Conservation (phyloP, 768 basidiomycete genomes). For the Xerocomus spinulosus region DNA sequence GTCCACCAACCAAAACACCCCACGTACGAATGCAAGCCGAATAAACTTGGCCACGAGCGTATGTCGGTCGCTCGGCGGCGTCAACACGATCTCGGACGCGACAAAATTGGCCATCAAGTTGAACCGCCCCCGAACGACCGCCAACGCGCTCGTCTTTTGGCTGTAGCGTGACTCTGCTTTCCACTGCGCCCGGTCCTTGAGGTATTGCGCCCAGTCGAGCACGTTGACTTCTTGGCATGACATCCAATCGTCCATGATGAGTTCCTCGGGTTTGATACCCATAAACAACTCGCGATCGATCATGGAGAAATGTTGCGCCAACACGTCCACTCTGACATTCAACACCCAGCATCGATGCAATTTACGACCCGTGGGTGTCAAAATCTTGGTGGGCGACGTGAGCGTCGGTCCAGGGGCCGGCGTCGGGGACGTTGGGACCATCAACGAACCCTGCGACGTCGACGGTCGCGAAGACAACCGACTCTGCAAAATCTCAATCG, state of each 20-base stretch:
- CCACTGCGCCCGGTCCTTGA: slow-evolving; percentile 68
- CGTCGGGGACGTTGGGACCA: slow-evolving; percentile 13
- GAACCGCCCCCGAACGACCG: slow-evolving; percentile 74
- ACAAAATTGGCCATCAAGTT: slow-evolving; percentile 82
- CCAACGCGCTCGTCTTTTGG: slow-evolving; percentile 67
- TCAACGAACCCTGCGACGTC: slow-evolving; percentile 29
- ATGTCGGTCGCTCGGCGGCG: slow-evolving; percentile 60
- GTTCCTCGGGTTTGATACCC: slow-evolving; percentile 81
- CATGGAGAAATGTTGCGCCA: slow-evolving; percentile 80
- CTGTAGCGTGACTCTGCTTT: slow-evolving; percentile 56
- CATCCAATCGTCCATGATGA: slow-evolving; percentile 72
- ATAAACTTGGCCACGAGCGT: slow-evolving; percentile 74
- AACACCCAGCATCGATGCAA: slow-evolving; percentile 71
- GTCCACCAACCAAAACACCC: neutral
- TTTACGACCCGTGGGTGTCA: slow-evolving; percentile 36
- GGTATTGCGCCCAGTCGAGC: slow-evolving; percentile 78
- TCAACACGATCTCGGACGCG: slow-evolving; percentile 74
- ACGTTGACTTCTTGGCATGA: slow-evolving; percentile 58
- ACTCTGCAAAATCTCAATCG: slow-evolving; percentile 61
- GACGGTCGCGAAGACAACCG: slow-evolving; percentile 42
- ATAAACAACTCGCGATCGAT: slow-evolving; percentile 87
- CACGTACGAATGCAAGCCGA: slow-evolving; percentile 75
- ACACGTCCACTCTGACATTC: slow-evolving; percentile 49
- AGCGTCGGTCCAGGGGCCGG: slow-evolving; percentile 13
- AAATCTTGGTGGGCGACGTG: slow-evolving; percentile 33